These are phyloP conservation scores for Monosporozyma unispora DNA, from an alignment of 805 yeast genomes.

Conservation along the genomic window DNA sequence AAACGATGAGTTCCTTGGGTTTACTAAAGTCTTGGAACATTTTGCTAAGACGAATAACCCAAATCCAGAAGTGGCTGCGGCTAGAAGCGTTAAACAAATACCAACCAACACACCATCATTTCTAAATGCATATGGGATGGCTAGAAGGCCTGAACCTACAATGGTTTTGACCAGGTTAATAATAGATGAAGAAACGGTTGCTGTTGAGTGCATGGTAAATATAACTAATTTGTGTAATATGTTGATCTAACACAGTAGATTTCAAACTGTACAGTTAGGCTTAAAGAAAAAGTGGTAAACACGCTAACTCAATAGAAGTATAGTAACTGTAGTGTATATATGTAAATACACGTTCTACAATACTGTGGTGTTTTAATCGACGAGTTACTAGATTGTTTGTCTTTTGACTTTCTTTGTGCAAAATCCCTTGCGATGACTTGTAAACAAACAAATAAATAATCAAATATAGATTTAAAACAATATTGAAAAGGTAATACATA, in stretches of 20 bases:
- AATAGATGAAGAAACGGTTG: slow-evolving; percentile 50
- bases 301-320: neutral
- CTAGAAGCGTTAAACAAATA: slow-evolving; percentile 42
- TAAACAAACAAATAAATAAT: neutral
- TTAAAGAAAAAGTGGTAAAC: neutral
- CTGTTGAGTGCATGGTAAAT: slow-evolving; percentile 16
- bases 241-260: neutral
- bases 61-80: slow-evolving; percentile 57
- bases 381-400: neutral
- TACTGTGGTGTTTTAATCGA: neutral
- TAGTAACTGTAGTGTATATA: neutral
- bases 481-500: neutral
- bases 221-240: neutral
- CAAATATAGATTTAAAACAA: neutral
- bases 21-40: slow-evolving; percentile 46
- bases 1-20: slow-evolving; percentile 54
- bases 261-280: neutral
- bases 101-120: slow-evolving; percentile 62
- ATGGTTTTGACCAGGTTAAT: slow-evolving; percentile 67
- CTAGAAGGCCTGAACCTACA: slow-evolving; percentile 67
- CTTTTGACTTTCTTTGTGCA: neutral
- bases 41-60: slow-evolving; percentile 58
- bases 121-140: slow-evolving; percentile 61
- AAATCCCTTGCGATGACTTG: neutral
- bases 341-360: neutral